A percentile compares a stretch with the other conserved stretches of the same genome.
Evolutionary conservation across 371 early-diverging fungal genomes (phyloP).

Genomic region (Capillidium heterosporum): DNA sequence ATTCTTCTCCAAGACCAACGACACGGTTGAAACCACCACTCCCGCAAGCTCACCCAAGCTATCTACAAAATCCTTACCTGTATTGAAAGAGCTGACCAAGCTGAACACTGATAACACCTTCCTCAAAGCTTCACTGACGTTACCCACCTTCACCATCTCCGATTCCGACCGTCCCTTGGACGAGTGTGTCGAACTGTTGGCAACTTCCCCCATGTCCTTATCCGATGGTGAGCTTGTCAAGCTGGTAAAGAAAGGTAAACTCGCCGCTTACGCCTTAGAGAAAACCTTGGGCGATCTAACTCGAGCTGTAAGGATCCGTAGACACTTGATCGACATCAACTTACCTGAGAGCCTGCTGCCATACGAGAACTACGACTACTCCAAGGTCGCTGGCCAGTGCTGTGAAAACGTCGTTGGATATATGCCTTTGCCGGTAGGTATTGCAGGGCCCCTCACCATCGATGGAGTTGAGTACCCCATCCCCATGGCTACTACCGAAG

Average conservation of each 20-base stretch:
- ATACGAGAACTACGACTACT: slow-evolving; percentile 66
- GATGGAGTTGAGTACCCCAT: slow-evolving; percentile 62
- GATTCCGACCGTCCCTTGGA: slow-evolving; percentile 34
- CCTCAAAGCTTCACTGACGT: no score
- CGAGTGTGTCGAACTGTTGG: slow-evolving; percentile 35
- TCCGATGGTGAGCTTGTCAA: slow-evolving; percentile 57
- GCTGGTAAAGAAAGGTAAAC: slow-evolving; percentile 46
- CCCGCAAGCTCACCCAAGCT: background rate
- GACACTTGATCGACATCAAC: slow-evolving; percentile 27
- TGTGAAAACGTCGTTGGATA: slow-evolving; percentile 96
- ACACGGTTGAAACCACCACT: slow-evolving; percentile 9
- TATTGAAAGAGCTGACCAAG: background rate
- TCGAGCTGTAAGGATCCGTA: slow-evolving; percentile 73
- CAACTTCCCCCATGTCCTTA: slow-evolving; percentile 20
- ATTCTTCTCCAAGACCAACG: slow-evolving; percentile 36
- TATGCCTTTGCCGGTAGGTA: slow-evolving; percentile 84
- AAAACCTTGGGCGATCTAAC: slow-evolving; percentile 48
- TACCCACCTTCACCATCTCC: background rate
- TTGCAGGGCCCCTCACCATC: slow-evolving; percentile 72
- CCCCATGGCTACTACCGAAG: slow-evolving; percentile 97
- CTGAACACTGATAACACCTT: background rate
- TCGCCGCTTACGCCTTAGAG: slow-evolving; percentile 73
- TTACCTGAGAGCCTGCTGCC: slow-evolving; percentile 52
- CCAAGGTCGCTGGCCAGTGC: slow-evolving; percentile 76
- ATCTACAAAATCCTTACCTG: background rate